Base-by-base conservation (phyloP, 352 stramenopile species). In the Pythium dissotocum region DNA sequence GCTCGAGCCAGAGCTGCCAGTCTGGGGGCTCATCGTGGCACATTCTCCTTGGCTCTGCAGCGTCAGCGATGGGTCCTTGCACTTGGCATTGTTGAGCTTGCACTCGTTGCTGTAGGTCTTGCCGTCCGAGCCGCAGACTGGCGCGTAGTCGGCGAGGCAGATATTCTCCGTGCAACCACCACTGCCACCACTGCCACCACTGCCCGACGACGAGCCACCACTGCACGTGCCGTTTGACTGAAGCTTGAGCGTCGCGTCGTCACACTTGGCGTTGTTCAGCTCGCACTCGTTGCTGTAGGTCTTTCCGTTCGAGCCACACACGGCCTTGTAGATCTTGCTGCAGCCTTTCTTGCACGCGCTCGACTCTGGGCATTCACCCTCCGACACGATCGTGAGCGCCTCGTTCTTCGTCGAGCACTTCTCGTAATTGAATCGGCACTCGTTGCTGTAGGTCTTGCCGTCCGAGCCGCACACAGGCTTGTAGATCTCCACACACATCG, bases 51-150 rank as follows among this genome's bases (percentile, higher is more conserved):
- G 21, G 36, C 38, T 67, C 10, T 38, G 58, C 18, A 64, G 24
- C 26, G 52, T 67, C 21, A 74, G 57, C 14, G 61, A 65, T 14
- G 61, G 51, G 42, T 51, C 44, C 10, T 4, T 61, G 63, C 68
- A 74, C 58, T 71, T n/a, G 16, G 56, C 63, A 14, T 52, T 42
- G 21, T 67, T 51, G 51, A 75, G 55, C 36, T 63, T 49, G 48
- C 79, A 87, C 51, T 80, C 61, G 58, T 83, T 87, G 68, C 58
- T 69, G 77, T 87, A 85, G 1, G 72, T 82, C 49, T 72, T 51
- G 56, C 69, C 69, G 63, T 88, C 73, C 13, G 76, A 81, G 32
- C 79, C 79, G 30, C 77, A 88, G 13, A 88, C 77, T 24, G 67
- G 67, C 14, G 26, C 32, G 49, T 66, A 69, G 38, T 69, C 57